phyloP scores from a whole-genome alignment of 306 rosid genomes.

The Phaseolus lunatus region DNA sequence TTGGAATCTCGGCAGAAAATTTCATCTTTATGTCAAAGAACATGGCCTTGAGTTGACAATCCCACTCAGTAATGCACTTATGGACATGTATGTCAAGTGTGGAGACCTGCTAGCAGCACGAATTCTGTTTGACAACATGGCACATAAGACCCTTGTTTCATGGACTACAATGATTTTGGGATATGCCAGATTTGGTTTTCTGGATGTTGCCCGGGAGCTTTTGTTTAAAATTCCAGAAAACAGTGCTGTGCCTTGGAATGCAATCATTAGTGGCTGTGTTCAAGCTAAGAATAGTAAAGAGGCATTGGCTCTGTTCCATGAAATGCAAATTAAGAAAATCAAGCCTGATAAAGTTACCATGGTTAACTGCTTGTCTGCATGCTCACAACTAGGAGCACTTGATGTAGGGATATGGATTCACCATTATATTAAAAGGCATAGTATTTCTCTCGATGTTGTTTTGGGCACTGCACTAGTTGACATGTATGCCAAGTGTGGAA shows the following conservation, averaged over 20 bases:
- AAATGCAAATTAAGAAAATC: slow-evolving; percentile 70
- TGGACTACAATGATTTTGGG: slow-evolving; percentile 86
- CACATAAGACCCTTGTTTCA: slow-evolving; percentile 67
- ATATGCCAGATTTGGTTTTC: slow-evolving; percentile 71
- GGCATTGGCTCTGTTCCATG: slow-evolving; percentile 78
- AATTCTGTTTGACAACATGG: slow-evolving; percentile 62
- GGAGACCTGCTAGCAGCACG: slow-evolving; percentile 62
- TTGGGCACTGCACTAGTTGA: slow-evolving; percentile 83
- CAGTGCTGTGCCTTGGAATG: slow-evolving; percentile 83
- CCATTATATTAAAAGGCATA: slow-evolving; percentile 63
- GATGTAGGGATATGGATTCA: slow-evolving; percentile 88
- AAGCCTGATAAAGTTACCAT: slow-evolving; percentile 75
- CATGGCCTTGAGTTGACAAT: slow-evolving; percentile 61
- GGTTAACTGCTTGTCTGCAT: slow-evolving; percentile 76
- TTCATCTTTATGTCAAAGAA: slow-evolving; percentile 46
- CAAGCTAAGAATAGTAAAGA: slow-evolving; percentile 76
- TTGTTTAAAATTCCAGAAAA: slow-evolving; percentile 73
- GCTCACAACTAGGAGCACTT: slow-evolving; percentile 86
- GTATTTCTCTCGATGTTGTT: slow-evolving; percentile 59
- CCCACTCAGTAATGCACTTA: slow-evolving; percentile 72
- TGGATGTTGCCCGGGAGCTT: slow-evolving; percentile 62
- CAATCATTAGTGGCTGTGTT: slow-evolving; percentile 78
- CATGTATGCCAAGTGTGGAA: slow-evolving; percentile 91
- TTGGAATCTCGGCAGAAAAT: slow-evolving; percentile 56
- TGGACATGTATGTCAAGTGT: slow-evolving; percentile 86